These are phyloP conservation scores for Neurospora sp. DNA, from an alignment of 495 filamentous ascomycete species.

Conservation along the genomic window DNA sequence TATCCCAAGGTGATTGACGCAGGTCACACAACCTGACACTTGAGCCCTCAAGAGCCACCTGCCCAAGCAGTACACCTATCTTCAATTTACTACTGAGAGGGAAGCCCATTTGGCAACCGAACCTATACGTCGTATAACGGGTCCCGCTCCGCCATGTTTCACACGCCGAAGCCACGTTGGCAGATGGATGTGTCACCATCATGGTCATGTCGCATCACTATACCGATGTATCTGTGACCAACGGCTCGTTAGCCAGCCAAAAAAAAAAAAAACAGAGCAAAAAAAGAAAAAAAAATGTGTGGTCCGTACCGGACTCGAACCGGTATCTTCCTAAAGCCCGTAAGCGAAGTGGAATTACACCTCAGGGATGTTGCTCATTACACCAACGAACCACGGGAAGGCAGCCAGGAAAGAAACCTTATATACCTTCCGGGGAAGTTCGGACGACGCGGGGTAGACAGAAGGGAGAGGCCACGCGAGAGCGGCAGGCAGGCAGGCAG, in stretches of 20 bases:
- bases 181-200: background rate
- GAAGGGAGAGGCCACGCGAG: background rate
- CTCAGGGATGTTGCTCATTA: background rate
- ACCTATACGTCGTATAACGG: background rate
- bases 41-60: background rate
- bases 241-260: background rate
- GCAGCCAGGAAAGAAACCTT: accelerated
- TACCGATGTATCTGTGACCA: background rate
- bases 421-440: background rate
- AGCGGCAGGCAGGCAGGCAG: background rate
- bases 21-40: background rate
- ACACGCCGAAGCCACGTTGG: background rate
- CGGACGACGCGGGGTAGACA: background rate
- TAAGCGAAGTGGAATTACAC: background rate
- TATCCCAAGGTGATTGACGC: background rate
- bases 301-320: background rate
- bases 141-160: background rate
- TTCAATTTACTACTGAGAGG: background rate
- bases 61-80: background rate
- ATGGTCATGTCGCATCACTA: background rate
- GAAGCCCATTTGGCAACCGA: background rate
- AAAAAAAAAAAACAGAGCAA: background rate
- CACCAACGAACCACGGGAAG: background rate
- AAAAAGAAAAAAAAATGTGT: background rate
- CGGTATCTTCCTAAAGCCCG: background rate